A percentile compares a stretch with the other conserved stretches of the same genome.
Evolutionary conservation across 2,329 filamentous ascomycete genomes (phyloP).

Genomic region (Bipolaris gigantea): DNA sequence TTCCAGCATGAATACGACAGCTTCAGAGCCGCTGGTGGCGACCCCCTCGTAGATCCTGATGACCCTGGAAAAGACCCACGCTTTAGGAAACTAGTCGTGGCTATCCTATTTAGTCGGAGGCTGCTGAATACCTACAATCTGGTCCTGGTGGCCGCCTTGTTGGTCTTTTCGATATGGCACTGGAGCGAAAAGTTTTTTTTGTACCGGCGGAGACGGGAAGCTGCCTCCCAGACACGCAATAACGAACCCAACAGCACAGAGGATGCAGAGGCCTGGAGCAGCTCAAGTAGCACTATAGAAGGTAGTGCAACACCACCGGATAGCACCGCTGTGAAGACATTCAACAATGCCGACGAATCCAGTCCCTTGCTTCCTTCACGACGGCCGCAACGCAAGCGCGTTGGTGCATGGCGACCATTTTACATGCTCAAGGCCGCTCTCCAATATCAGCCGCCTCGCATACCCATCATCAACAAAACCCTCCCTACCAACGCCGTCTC

Average conservation of each 20-base stretch:
- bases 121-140: slow-evolving; percentile 48
- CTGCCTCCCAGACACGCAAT: background rate
- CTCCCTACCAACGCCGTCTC: slow-evolving; percentile 62
- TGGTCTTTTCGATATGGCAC: slow-evolving; percentile 44
- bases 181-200: slow-evolving; percentile 37
- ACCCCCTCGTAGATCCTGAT: slow-evolving; percentile 26
- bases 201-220: slow-evolving; percentile 13
- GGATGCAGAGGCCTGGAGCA: slow-evolving; percentile 36
- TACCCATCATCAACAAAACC: slow-evolving; percentile 60
- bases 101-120: slow-evolving; percentile 43
- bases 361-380: slow-evolving; percentile 37
- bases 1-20: slow-evolving; percentile 4
- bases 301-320: slow-evolving; percentile 42
- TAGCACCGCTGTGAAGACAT: slow-evolving; percentile 16
- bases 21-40: slow-evolving; percentile 9
- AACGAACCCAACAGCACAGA: slow-evolving; percentile 4
- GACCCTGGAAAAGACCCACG: slow-evolving; percentile 43
- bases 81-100: slow-evolving; percentile 42
- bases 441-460: slow-evolving; percentile 60
- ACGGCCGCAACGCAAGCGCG: slow-evolving; percentile 1
- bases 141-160: slow-evolving; percentile 42
- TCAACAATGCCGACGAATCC: slow-evolving; percentile 30
- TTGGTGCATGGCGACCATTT: slow-evolving; percentile 22
- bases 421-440: slow-evolving; percentile 41
- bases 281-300: slow-evolving; percentile 46